Evolutionary conservation across 2,329 filamentous ascomycete species (phyloP).

Genomic region (Fusarium sp.): DNA sequence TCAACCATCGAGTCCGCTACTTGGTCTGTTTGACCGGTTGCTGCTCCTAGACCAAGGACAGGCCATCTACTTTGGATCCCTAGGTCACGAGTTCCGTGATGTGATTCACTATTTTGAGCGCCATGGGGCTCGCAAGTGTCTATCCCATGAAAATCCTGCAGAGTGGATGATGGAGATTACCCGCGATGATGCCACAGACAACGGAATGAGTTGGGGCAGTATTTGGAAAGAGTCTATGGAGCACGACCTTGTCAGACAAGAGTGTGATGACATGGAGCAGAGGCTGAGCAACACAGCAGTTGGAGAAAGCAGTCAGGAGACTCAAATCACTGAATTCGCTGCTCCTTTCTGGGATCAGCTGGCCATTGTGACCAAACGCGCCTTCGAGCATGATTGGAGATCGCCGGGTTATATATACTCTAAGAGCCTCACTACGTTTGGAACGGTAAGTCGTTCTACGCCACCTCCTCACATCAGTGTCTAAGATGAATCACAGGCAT

Average conservation of each 20-base stretch:
- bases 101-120: conserved; percentile 72
- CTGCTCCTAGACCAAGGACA: conserved; percentile 57
- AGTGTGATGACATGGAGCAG: neutral
- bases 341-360: neutral
- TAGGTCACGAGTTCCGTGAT: conserved; percentile 66
- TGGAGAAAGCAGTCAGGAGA: conserved; percentile 5
- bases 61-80: conserved; percentile 32
- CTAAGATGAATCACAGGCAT: too few species aligned
- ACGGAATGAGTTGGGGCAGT: neutral
- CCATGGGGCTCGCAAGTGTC: conserved; percentile 71
- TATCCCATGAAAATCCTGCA: conserved; percentile 75
- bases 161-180: conserved; percentile 74
- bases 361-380: conserved; percentile 13
- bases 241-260: neutral
- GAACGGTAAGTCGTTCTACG: too few species aligned
- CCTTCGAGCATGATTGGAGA: conserved; percentile 31
- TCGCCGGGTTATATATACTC: conserved; percentile 57
- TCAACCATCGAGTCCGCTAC: conserved; percentile 58
- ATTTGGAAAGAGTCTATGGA: neutral
- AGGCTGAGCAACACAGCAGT: neutral
- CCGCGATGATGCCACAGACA: conserved; percentile 22
- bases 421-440: conserved; percentile 37
- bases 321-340: conserved; percentile 6
- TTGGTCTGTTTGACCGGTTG: conserved; percentile 67
- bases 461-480: too few species aligned